Percentiles rank a stretch among this genome's conserved stretches.
These are phyloP conservation scores for Penicillium sp. DNA, from an alignment of 2,329 filamentous ascomycete genomes.

Conservation along the genomic window DNA sequence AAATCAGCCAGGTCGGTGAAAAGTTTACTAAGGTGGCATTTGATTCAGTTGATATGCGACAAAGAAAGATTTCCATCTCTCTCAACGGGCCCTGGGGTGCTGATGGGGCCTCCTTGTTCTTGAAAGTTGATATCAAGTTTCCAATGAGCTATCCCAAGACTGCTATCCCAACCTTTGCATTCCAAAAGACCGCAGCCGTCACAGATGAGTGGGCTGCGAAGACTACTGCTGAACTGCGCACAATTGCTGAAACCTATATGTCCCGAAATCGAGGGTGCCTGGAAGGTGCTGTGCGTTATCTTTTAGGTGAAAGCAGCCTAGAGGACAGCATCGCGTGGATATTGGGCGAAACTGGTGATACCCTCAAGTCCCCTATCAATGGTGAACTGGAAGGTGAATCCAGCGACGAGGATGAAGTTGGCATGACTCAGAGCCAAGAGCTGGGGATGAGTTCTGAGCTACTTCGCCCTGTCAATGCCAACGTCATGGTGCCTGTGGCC, in stretches of 20 bases:
- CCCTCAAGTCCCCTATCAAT: constrained; percentile 44
- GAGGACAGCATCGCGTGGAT: constrained; percentile 55
- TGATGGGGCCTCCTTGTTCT: constrained; percentile 51
- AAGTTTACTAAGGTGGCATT: constrained; percentile 61
- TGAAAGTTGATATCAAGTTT: constrained; percentile 59
- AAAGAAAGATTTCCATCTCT: constrained; percentile 54
- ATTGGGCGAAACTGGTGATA: constrained; percentile 57
- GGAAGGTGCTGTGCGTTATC: constrained; percentile 61
- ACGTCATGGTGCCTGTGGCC: constrained; percentile 62
- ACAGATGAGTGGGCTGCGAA: constrained; percentile 50
- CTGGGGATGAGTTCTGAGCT: constrained; percentile 51
- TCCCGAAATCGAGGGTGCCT: constrained; percentile 54
- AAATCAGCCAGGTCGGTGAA: constrained; percentile 60
- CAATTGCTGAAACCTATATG: constrained; percentile 56
- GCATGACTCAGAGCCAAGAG: constrained; percentile 43
- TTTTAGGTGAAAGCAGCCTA: constrained; percentile 57
- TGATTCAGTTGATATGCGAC: constrained; percentile 56
- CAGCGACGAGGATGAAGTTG: constrained; percentile 71
- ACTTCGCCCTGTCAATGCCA: constrained; percentile 56
- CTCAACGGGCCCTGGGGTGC: constrained; percentile 60
- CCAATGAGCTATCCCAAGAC: constrained; percentile 55
- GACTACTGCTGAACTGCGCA: constrained; percentile 51
- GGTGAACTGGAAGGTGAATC: constrained; percentile 62
- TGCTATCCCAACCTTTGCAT: constrained; percentile 50
- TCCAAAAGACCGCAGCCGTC: constrained; percentile 58